phyloP scores from a whole-genome alignment of 202 grass and related monocot genomes.

The Schoenoplectus triqueter region DNA sequence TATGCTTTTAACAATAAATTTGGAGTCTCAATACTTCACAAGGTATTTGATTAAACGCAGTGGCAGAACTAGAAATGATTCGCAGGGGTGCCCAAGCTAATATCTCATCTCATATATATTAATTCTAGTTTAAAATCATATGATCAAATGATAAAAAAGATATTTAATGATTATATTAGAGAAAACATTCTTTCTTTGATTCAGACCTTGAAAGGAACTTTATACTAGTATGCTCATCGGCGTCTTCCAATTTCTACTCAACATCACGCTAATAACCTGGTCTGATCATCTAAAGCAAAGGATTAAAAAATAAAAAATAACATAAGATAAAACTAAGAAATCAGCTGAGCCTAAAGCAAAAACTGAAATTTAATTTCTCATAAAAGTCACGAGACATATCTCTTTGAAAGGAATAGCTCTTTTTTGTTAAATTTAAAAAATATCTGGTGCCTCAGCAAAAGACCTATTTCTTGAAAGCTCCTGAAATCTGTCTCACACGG shows the following conservation, averaged over 20 bases:
- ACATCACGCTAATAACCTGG: not conserved
- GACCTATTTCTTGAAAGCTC: not conserved
- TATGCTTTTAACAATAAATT: no score
- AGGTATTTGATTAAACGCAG: no score
- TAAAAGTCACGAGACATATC: no score
- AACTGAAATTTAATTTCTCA: not conserved
- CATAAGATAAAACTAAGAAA: not conserved
- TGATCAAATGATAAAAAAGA: no score
- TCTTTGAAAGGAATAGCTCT: not conserved
- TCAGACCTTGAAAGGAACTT: not conserved
- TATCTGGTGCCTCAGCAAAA: not conserved
- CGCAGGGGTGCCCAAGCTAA: no score
- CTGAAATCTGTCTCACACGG: not conserved
- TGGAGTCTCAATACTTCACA: no score
- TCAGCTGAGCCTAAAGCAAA: not conserved
- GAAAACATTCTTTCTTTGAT: not conserved
- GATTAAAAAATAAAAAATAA: no score
- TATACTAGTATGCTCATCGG: not conserved
- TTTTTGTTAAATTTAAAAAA: slow-evolving; percentile 2
- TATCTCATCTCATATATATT: no score
- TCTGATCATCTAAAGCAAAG: not conserved
- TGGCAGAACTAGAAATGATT: no score
- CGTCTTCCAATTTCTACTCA: not conserved
- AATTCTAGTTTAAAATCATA: no score
- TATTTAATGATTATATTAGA: not conserved